These are phyloP conservation scores for Lantana camara DNA, from an alignment of 257 asterid genomes.

Conservation along the genomic window DNA sequence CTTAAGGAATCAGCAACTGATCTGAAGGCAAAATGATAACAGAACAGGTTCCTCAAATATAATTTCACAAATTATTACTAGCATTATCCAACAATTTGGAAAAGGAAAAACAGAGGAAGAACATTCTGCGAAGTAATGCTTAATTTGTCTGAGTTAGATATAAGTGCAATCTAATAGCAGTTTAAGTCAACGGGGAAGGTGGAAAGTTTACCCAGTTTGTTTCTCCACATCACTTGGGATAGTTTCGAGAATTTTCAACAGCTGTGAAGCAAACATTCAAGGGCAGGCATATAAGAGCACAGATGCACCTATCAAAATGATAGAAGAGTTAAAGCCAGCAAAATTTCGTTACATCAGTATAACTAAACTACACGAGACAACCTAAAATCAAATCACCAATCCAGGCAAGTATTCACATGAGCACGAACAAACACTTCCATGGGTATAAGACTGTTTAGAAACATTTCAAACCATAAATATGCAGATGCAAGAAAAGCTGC, in stretches of 20 bases:
- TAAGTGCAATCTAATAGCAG: not conserved
- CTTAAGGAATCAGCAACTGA: not conserved
- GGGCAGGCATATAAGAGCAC: conserved; percentile 21
- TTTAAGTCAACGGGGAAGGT: not conserved
- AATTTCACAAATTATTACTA: not conserved
- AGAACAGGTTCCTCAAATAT: not conserved
- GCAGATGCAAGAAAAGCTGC: not conserved
- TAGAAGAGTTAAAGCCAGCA: not conserved
- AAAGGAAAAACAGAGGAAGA: not conserved
- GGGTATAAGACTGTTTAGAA: not conserved
- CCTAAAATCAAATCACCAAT: not conserved
- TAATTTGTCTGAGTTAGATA: conserved; percentile 5
- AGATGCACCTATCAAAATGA: conserved; percentile 22
- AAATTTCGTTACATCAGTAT: not conserved
- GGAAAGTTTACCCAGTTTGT: conserved; percentile 53
- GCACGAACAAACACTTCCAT: conserved; percentile 10
- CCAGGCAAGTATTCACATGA: not conserved
- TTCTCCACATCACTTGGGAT: conserved; percentile 52
- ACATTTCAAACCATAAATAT: conserved; percentile 1
- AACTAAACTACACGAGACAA: not conserved
- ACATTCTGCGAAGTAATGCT: not conserved
- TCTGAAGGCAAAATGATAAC: too few relatives aligned
- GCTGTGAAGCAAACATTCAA: conserved; percentile 77
- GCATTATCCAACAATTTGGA: not conserved
- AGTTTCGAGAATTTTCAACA: conserved; percentile 59